A percentile compares a stretch with the other conserved stretches of the same genome.
Evolutionary conservation across 2,329 filamentous ascomycete genomes (phyloP).

Genomic region (Blastomyces parvus): DNA sequence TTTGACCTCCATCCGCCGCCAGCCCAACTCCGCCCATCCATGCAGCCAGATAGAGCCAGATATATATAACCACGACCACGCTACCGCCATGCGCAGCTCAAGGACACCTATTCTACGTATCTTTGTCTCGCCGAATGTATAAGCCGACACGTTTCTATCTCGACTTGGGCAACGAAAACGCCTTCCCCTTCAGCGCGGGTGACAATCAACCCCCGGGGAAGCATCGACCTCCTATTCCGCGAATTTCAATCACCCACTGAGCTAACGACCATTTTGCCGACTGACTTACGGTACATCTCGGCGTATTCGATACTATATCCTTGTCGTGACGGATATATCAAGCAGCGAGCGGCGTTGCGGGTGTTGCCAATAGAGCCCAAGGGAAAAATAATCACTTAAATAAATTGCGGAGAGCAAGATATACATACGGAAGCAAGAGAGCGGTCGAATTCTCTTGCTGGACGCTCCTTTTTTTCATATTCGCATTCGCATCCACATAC

Average conservation of each 20-base stretch:
- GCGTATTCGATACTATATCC: neutral
- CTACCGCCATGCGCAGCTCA: neutral
- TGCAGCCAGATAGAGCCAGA: neutral
- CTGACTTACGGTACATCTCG: neutral
- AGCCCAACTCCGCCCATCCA: neutral
- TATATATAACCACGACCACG: neutral
- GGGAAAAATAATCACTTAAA: too few relatives aligned
- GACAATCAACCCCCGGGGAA: neutral
- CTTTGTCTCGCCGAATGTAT: neutral
- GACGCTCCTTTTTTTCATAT: neutral
- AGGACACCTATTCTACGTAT: slow-evolving; percentile 1
- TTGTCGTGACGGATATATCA: neutral
- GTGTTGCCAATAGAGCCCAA: neutral
- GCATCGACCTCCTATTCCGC: neutral
- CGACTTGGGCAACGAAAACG: neutral
- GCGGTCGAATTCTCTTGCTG: neutral
- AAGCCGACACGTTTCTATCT: neutral
- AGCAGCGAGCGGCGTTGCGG: neutral
- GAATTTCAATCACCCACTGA: neutral
- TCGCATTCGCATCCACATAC: neutral
- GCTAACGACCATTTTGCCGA: neutral
- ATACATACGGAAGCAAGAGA: neutral
- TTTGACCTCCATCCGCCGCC: neutral
- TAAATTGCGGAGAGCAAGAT: neutral
- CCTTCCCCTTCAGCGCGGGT: neutral